Base-by-base conservation (phyloP, 2,329 filamentous ascomycete species). In the Penicillium expansum region DNA sequence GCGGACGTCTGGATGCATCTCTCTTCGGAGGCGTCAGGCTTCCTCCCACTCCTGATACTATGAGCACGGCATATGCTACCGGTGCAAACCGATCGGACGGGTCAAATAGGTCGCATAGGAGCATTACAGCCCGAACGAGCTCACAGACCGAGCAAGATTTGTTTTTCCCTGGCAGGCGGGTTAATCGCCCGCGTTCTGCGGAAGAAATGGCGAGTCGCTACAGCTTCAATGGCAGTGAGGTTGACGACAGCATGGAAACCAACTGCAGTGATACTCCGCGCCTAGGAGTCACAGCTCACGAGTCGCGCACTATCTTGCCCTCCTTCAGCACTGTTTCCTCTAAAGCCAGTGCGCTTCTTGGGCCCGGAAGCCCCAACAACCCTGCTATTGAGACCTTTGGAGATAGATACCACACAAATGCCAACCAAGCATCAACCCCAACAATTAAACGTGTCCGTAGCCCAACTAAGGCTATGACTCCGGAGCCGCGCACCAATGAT, bases 41-140 rank as follows among this genome's bases (percentile, higher is more conserved):
- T 5, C 75, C 75, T 20, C 75, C 74, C 13, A 77, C 75, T 1
- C 75, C 75, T 3, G 75, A 77, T 51, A 77, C 75, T 2, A 77
- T 77, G 75, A 76, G 72, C 45, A 77, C 74, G 3, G 71, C 72
- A 45, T 67, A 71, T 49, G 68, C 67, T 22, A 63, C 63, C 8
- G 65, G 63, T 2, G 65, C 67, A 14, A 52, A 56, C 27, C 54
- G 48, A n/a, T 56, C 52, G 1, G 71, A 71, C 38, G 52, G 45
- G 5, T 55, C 74, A 0, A 72, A 74, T 44, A 45, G 29, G 2
- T 55, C 74, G 1, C 71, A 74, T 42, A 65, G 69, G 20, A 77
- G 73, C 48, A 71, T 72, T 49, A 61, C 64, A 30, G 66, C 64
- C 1, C 69, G 67, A 29, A 71, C 67, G 48, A 66, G 67, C 38